Conservation (phyloP, 202 grass and related monocot species). For the Schoenoplectus triqueter region DNA sequence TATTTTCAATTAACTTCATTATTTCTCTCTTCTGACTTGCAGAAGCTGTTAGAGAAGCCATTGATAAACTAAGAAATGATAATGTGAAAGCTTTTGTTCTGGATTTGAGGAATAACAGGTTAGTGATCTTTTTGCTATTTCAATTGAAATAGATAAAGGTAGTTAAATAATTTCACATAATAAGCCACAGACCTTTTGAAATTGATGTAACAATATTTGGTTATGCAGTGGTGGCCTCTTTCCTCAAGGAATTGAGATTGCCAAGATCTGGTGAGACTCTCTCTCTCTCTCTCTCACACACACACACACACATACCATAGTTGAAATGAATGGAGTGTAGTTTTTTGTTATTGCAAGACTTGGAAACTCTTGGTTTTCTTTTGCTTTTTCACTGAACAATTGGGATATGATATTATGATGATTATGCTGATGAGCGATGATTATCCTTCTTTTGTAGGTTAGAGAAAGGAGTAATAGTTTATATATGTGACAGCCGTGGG, state of each 20-base stretch:
- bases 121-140: neutral
- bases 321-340: neutral
- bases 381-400: neutral
- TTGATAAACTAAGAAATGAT: constrained; percentile 79
- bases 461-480: constrained; percentile 98
- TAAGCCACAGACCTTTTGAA: neutral
- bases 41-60: constrained; percentile 73
- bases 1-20: constrained; percentile 13
- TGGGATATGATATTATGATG: neutral
- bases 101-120: constrained; percentile 96
- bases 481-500: constrained; percentile 89
- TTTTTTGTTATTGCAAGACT: neutral
- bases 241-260: constrained; percentile 97
- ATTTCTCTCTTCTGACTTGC: constrained; percentile 8
- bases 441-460: constrained; percentile 55
- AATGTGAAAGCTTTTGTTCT: constrained; percentile 96
- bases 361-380: neutral
- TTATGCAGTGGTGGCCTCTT: constrained; percentile 96
- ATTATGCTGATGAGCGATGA: neutral
- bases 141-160: neutral
- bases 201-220: constrained; percentile 31
- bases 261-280: constrained; percentile 84
- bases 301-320: neutral
- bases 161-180: constrained; percentile 17
- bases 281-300: neutral